Base-by-base conservation (phyloP, 768 basidiomycete genomes). In the Chalciporus piperatus region DNA sequence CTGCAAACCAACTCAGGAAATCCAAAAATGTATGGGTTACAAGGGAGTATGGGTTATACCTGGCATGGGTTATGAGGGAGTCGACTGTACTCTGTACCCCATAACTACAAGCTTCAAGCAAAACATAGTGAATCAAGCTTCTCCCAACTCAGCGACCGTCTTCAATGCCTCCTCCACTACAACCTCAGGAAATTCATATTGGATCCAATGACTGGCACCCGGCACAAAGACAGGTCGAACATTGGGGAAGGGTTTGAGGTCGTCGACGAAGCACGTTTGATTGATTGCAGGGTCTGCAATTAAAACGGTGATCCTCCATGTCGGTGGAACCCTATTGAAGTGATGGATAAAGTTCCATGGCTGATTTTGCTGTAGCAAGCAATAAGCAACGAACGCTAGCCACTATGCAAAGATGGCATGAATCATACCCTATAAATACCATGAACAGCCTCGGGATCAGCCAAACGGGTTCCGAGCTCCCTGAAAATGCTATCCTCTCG, bases 201-300 rank as follows among this genome's bases (percentile, higher is more conserved):
- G 61, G 27, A 50, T 63, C 61, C 58, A 63, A 43, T 60, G 58
- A 14, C 46, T 47, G 4, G 61, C 51, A 35, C 41, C 37, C 6
- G 42, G 41, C 19, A 57, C 54, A 23, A 47, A 22, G 23, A 52
- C 41, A 32, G 46, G 22, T 41, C 51, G 55, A 28, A 62, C 40
- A 12, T 50, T 30, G 33, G 58, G 30, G 48, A 45, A 42, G 5
- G 47, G 47, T 33, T 46, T 20, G 27, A 54, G 33, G 38, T 35
- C 45, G 7, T 56, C 54, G 32, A 50, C 16, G 40, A 49, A 48
- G 40, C 39, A 55, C 11, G 27, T 44, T 13, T 50, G 59, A 1
- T 51, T 20, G 16, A 57, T 41, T 7, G 40, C 43, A 14, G 55
- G 47, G 48, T 58, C 56, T 37, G 39, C 44, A 17, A 55, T 50